Conservation (phyloP, 2,329 filamentous ascomycete genomes). For the Ilyonectria destructans region DNA sequence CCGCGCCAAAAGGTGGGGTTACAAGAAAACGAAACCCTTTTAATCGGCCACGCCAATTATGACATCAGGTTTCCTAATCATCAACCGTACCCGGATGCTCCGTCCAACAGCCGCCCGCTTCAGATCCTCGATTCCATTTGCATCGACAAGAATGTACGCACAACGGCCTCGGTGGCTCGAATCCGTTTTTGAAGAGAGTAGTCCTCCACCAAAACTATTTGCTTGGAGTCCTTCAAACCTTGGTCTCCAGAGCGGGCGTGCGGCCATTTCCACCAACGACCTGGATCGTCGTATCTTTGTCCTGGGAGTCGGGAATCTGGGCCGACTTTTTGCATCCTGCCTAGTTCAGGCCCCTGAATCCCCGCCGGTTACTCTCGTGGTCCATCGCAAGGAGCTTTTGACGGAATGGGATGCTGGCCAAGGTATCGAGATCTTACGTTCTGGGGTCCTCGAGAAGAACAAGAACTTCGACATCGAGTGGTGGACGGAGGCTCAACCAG, state of each 20-base stretch:
- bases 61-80: constrained; percentile 7
- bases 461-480: constrained; percentile 67
- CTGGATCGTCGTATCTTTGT: constrained; percentile 76
- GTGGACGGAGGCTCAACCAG: constrained; percentile 66
- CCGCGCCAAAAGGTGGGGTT: neutral
- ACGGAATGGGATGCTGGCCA: constrained; percentile 62
- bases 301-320: constrained; percentile 86
- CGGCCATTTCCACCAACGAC: constrained; percentile 25
- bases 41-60: constrained; percentile 2
- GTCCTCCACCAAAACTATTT: constrained; percentile 55
- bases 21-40: too few species aligned
- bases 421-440: constrained; percentile 63
- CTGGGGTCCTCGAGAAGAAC: constrained; percentile 50
- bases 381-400: constrained; percentile 73
- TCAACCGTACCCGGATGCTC: neutral
- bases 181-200: constrained; percentile 46
- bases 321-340: constrained; percentile 83
- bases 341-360: constrained; percentile 72
- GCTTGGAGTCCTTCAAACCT: constrained; percentile 56
- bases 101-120: neutral
- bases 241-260: constrained; percentile 10
- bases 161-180: constrained; percentile 55
- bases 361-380: constrained; percentile 86
- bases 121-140: neutral
- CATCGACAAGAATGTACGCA: constrained; percentile 45